These are phyloP conservation scores for Laguncularia racemosa DNA, from an alignment of 345 rosid genomes.

Conservation along the genomic window DNA sequence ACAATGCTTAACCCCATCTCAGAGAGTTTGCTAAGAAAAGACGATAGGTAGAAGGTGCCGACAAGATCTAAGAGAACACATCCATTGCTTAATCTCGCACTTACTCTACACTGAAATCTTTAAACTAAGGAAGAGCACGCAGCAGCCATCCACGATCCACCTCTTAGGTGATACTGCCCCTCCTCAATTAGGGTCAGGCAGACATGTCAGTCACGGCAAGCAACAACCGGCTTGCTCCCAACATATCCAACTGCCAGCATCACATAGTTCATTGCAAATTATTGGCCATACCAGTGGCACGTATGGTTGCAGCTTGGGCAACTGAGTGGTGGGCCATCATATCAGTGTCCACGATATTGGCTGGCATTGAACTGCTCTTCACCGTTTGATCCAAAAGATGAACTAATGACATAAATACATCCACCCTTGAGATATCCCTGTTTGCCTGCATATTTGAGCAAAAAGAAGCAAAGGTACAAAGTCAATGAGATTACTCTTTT, in stretches of 20 bases:
- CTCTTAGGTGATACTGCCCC: constrained; percentile 13
- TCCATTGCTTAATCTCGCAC: too few relatives aligned
- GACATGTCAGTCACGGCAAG: constrained; percentile 57
- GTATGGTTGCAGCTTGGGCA: constrained; percentile 33
- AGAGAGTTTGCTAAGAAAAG: too few relatives aligned
- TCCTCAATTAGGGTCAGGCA: constrained; percentile 22
- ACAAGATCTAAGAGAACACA: too few relatives aligned
- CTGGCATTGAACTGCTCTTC: constrained; percentile 35
- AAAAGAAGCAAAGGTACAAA: too few relatives aligned
- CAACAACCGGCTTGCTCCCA: constrained; percentile 38
- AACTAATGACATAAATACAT: constrained; percentile 83
- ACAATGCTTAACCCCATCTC: too few relatives aligned
- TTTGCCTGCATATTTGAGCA: constrained; percentile 49
- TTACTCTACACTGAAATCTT: too few relatives aligned
- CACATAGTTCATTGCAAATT: constrained; percentile 31
- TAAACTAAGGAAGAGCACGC: too few relatives aligned
- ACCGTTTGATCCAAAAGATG: constrained; percentile 69
- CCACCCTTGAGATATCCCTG: constrained; percentile 88
- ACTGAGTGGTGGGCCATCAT: constrained; percentile 36
- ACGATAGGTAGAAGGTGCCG: too few relatives aligned
- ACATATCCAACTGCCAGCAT: constrained; percentile 26
- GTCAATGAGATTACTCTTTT: too few relatives aligned
- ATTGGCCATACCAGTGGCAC: constrained; percentile 43
- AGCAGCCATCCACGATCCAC: not conserved
- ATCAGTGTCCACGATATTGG: constrained; percentile 41